phyloP scores from a whole-genome alignment of 192 early-diverging fungal genomes.

The Coemansia biformis region DNA sequence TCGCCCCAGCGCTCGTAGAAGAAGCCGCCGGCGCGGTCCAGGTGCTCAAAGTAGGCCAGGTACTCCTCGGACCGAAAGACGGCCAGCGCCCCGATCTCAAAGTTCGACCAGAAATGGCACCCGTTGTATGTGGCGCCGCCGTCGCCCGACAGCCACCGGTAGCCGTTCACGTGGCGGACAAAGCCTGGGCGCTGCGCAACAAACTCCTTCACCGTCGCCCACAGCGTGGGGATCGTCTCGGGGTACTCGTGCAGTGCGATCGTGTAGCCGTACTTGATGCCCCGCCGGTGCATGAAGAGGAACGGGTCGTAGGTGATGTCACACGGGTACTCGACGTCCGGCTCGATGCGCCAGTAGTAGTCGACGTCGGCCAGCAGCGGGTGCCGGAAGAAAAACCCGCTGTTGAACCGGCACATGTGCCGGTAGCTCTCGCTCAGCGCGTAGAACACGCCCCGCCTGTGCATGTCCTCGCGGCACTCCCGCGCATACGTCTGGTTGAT shows the following conservation, averaged over 20 bases:
- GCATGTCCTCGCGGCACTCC: conserved; percentile 54
- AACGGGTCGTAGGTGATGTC: conserved; percentile 83
- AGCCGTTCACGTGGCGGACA: conserved; percentile 41
- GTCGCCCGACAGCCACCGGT: conserved; percentile 53
- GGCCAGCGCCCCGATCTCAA: conserved; percentile 73
- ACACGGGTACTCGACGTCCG: conserved; percentile 73
- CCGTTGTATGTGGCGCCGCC: conserved; percentile 58
- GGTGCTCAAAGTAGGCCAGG: conserved; percentile 60
- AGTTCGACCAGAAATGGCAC: conserved; percentile 89
- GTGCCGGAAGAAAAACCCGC: conserved; percentile 75
- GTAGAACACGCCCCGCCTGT: conserved; percentile 52
- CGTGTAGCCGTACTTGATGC: conserved; percentile 78
- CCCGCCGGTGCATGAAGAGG: conserved; percentile 65
- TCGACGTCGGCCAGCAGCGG: conserved; percentile 63
- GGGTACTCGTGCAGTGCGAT: conserved; percentile 67
- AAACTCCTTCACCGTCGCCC: conserved; percentile 59
- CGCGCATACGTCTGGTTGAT: conserved; percentile 61
- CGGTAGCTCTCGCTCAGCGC: conserved; percentile 64
- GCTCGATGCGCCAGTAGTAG: conserved; percentile 89
- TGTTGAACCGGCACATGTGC: conserved; percentile 77
- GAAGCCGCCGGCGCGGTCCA: conserved; percentile 75
- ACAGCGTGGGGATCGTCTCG: conserved; percentile 67
- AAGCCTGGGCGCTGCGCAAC: conserved; percentile 49
- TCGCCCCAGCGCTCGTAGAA: conserved; percentile 80
- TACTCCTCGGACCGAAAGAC: conserved; percentile 68